Evolutionary conservation across 1,284 basidiomycete species (phyloP), one percentile per base, ranked within the genome.

Genomic region (Neotropicomus parvogracilis): DNA sequence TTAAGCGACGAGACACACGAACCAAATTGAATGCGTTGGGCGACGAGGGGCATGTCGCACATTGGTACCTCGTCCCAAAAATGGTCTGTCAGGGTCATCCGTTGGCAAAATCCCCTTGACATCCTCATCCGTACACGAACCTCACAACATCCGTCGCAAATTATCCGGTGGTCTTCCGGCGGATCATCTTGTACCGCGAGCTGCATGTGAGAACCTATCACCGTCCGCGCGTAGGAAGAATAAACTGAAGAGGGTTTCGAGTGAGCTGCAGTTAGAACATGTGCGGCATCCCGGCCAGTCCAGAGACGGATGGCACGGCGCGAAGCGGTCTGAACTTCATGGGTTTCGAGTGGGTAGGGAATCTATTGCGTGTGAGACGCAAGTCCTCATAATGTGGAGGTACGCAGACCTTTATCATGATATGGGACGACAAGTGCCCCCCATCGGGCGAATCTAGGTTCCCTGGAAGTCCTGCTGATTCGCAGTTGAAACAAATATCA

Each of bases 401-500:
- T 19, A 14, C 47, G 46, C 67, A 41, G 47, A 89, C 91, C 81
- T 95, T 95, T 69, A 95, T 91, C 79, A 94, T 81, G 58, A 94
- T 91, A 62, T 95, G 92, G 6, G 86, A 86, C 9, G 85, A 88
- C 49, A 75, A 77, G 57, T 91, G 88, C 0, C 85, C 87, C 8
- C 81, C 83, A 37, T 89, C 85, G 2, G 78, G 72, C 0, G 85
- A 83, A 53, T 89, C 84, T 7, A 90, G 67, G 53, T 89, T 88
- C 3, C 86, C 88, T 4, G 87, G 86, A 14, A 92, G 73, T 14
- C 90, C 89, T 10, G 84, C 87, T 4, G 84, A 83, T 65, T 95
- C 92, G 65, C 92, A 95, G 58, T 92, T 91, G 16, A 85, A 80
- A 60, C 92, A 95, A 16, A 95, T 90, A 58, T 91, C 88, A 26